Conservation (phyloP, 306 rosid species). For the Arachis stenosperma region DNA sequence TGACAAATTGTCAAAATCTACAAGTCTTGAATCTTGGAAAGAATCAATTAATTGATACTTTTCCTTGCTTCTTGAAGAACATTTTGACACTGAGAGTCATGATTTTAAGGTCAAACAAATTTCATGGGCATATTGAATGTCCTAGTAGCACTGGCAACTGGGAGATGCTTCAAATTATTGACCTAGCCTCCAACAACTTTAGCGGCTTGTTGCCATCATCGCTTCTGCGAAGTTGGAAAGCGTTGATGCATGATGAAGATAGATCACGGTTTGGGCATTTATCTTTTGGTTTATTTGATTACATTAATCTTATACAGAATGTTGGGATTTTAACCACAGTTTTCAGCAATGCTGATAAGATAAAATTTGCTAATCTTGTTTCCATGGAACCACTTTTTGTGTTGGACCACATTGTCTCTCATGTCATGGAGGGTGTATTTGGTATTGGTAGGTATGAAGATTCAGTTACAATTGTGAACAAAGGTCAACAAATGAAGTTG, state of each 20-base stretch:
- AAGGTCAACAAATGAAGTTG: constrained; percentile 23
- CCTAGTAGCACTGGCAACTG: constrained; percentile 21
- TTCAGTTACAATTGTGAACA: not conserved
- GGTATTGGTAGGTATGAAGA: constrained; percentile 31
- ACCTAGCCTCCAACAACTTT: constrained; percentile 42
- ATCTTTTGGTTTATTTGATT: not conserved
- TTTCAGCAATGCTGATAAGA: no score
- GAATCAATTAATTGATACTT: not conserved
- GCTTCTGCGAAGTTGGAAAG: constrained; percentile 25
- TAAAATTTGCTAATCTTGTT: not conserved
- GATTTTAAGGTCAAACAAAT: constrained; percentile 7
- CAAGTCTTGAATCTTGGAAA: constrained; percentile 38
- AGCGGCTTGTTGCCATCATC: constrained; percentile 18
- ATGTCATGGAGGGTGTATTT: no score
- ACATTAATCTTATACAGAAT: no score
- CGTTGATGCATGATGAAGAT: constrained; percentile 8
- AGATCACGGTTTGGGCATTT: not conserved
- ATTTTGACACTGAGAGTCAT: constrained; percentile 24
- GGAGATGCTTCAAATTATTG: constrained; percentile 35
- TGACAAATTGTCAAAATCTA: not conserved
- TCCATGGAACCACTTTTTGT: not conserved
- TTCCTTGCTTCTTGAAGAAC: constrained; percentile 33
- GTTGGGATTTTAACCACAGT: no score
- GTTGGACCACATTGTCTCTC: not conserved
- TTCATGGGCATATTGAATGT: constrained; percentile 3